Conservation (phyloP, 805 yeast species). For the Osmozyma mogii region DNA sequence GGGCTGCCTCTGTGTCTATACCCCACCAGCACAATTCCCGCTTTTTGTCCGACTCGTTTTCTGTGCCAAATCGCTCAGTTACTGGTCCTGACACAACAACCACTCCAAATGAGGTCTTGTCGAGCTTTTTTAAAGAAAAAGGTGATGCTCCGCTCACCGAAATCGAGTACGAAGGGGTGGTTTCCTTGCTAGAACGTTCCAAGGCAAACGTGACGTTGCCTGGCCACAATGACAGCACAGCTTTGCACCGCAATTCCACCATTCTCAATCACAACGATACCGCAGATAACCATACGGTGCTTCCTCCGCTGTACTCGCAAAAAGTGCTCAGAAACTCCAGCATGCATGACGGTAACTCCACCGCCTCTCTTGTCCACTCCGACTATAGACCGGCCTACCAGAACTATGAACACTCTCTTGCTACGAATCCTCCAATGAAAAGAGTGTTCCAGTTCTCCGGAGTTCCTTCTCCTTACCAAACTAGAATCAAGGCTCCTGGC, state of each 20-base stretch:
- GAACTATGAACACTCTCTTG: conserved; percentile 18
- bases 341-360: conserved; percentile 11
- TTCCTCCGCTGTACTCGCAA: conserved; percentile 23
- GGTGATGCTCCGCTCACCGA: conserved; percentile 71
- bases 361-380: conserved; percentile 21
- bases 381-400: conserved; percentile 34
- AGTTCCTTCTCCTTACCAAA: conserved; percentile 36
- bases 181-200: conserved; percentile 39
- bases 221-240: too few species aligned
- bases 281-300: conserved; percentile 1
- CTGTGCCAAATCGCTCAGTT: conserved; percentile 5
- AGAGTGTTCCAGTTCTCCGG: conserved; percentile 40
- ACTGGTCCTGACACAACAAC: conserved; percentile 6
- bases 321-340: conserved; percentile 19
- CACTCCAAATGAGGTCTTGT: conserved; percentile 46
- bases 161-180: conserved; percentile 75
- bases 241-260: conserved; percentile 1
- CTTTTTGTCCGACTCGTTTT: too few species aligned
- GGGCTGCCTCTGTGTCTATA: too few species aligned
- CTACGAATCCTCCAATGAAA: conserved; percentile 25
- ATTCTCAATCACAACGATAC: conserved; percentile 3
- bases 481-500: conserved; percentile 30
- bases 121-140: conserved; percentile 62
- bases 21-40: too few species aligned
- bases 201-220: conserved; percentile 10